These are phyloP conservation scores for Manihot esculenta DNA, from an alignment of 441 rosid species.

Conservation along the genomic window DNA sequence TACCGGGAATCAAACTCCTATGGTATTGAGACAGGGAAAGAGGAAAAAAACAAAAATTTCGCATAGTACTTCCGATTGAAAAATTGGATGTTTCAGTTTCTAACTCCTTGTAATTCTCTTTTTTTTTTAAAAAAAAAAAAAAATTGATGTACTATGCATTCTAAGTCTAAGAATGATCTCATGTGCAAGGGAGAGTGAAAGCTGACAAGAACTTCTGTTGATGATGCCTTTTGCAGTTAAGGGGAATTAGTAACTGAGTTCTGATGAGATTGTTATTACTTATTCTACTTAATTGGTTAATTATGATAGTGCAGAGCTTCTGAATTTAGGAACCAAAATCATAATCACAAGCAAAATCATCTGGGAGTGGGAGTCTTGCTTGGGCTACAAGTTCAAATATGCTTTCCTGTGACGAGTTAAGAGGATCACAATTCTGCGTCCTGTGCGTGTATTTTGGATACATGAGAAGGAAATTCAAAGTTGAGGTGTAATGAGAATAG, in stretches of 20 bases:
- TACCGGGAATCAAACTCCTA: too few relatives aligned
- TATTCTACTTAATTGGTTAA: background rate
- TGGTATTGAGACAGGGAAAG: too few relatives aligned
- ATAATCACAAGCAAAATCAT: background rate
- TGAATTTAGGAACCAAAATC: background rate
- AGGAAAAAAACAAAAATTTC: too few relatives aligned
- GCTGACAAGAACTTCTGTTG: conserved; percentile 4
- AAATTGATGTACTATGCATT: too few relatives aligned
- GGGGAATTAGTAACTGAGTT: background rate
- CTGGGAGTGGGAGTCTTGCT: background rate
- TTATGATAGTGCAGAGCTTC: background rate
- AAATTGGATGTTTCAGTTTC: too few relatives aligned
- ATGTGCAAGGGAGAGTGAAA: background rate
- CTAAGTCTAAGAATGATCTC: background rate
- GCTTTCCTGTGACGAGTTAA: background rate
- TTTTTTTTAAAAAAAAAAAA: too few relatives aligned
- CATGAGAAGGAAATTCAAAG: background rate
- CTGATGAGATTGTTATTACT: background rate
- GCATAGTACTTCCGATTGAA: too few relatives aligned
- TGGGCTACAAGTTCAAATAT: background rate
- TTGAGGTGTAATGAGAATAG: too few relatives aligned
- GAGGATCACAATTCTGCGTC: too few relatives aligned
- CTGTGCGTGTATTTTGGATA: background rate
- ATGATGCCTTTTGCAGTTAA: background rate
- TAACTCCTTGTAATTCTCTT: too few relatives aligned